phyloP scores from a whole-genome alignment of 495 filamentous ascomycete genomes.

The Trypethelium eluteriae region DNA sequence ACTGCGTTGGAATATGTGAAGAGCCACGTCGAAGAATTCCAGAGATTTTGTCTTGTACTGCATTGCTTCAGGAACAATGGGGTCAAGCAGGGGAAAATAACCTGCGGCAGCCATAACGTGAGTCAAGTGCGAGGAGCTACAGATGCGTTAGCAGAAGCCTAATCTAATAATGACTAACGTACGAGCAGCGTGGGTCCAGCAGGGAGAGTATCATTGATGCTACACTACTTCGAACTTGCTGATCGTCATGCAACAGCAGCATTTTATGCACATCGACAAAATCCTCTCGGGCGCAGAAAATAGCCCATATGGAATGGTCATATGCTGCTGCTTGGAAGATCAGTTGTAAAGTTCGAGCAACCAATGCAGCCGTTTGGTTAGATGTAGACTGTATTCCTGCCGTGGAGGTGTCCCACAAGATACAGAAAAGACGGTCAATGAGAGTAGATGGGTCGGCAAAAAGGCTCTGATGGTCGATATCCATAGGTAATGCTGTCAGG shows the following conservation, averaged over 20 bases:
- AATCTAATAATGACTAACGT: slow-evolving; percentile 14
- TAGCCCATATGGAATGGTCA: neutral
- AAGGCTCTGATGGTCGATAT: neutral
- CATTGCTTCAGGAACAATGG: slow-evolving; percentile 42
- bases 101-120: slow-evolving; percentile 22
- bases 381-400: too few relatives aligned
- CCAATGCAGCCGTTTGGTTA: slow-evolving; percentile 25
- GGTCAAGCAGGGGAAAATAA: slow-evolving; percentile 48
- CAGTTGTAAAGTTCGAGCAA: neutral
- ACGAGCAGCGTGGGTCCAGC: neutral
- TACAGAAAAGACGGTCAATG: neutral
- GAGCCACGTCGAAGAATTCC: slow-evolving; percentile 49
- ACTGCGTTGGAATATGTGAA: slow-evolving; percentile 24
- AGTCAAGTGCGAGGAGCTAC: slow-evolving; percentile 26
- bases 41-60: slow-evolving; percentile 42
- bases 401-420: neutral
- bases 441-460: neutral
- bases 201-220: neutral
- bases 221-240: neutral
- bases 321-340: neutral
- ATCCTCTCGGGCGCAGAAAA: slow-evolving; percentile 6
- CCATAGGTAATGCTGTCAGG: neutral
- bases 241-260: neutral
- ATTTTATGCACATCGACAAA: slow-evolving; percentile 10
- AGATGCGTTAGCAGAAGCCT: slow-evolving; percentile 6